Evolutionary conservation across 139 green algal genomes (phyloP), one percentile per base, ranked within the genome.

Genomic region (Micromonas commoda): DNA sequence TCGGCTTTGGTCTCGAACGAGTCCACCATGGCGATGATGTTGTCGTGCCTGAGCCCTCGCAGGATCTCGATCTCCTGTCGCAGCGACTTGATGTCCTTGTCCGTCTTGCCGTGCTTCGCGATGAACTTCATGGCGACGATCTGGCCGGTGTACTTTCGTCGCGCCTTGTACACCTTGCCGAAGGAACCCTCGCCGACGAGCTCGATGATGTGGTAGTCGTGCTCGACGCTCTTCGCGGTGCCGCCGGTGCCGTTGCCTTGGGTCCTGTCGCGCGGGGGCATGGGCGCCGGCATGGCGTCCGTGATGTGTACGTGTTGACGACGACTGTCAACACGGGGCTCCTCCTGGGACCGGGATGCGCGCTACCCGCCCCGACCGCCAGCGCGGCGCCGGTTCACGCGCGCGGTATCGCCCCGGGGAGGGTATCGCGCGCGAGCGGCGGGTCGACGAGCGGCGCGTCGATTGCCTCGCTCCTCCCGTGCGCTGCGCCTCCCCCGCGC

Each of bases 81-180:
- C 80, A 99, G 84, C 81, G 92, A 95, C 24, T 83, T 84, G 38
- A 98, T 89, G 75, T 99, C 95, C 78, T 81, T 77, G 37, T 89
- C 85, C 28, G 52, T 86, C 66, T 87, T 89, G 4, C 83, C 93
- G 66, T 93, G 86, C 86, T 99, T 99, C 51, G 92, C 85, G 63
- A 99, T 99, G 80, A 99, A 97, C 80, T 99, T 99, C 85, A 99
- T 93, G 1, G 95, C 95, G 23, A 87, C 91, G n/a, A 93, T 97
- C 80, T 96, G 91, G n/a, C 93, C 88, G 6, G 57, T 73, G 20
- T 64, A 67, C 37, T 78, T 79, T 64, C 57, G 19, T 1, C 79
- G 54, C 34, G 74, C 74, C 38, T 80, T 67, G 60, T 70, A 80
- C 79, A 93, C 93, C 89, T 97, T 98, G 45, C 94, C 94, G 82